Evolutionary conservation across 208 protist genomes (phyloP).

Genomic region (Crithidia brevicula): DNA sequence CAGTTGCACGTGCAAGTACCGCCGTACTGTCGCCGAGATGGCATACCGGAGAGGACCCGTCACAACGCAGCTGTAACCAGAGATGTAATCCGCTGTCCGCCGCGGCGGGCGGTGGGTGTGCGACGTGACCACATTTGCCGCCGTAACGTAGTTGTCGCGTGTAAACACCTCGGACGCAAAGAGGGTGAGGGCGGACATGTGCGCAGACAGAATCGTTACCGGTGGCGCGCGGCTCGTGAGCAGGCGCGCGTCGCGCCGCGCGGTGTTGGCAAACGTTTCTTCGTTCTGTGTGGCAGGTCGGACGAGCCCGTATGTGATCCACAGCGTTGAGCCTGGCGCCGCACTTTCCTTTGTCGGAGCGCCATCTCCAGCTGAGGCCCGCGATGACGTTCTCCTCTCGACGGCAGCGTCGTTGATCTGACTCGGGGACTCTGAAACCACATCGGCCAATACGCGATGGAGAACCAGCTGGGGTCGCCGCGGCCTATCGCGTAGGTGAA

Average conservation of each 20-base stretch:
- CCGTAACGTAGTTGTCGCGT: constrained; percentile 41
- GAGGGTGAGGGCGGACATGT: constrained; percentile 18
- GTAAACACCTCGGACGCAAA: constrained; percentile 50
- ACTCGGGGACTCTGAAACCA: not conserved
- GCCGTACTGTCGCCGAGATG: constrained; percentile 55
- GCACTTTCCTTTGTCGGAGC: not conserved
- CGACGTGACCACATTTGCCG: constrained; percentile 50
- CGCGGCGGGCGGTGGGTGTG: constrained; percentile 3
- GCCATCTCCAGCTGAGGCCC: too few relatives aligned
- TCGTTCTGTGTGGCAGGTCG: constrained; percentile 54
- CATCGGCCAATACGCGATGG: constrained; percentile 3
- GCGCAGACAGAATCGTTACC: constrained; percentile 28
- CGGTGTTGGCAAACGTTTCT: constrained; percentile 38
- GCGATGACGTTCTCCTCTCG: too few relatives aligned
- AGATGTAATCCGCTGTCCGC: constrained; percentile 45
- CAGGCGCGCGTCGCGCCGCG: constrained; percentile 21
- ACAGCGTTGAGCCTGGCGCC: constrained; percentile 4
- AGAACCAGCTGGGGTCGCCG: constrained; percentile 53
- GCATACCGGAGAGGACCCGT: constrained; percentile 64
- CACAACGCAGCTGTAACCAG: constrained; percentile 53
- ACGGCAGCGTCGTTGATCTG: not conserved
- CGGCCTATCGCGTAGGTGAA: constrained; percentile 34
- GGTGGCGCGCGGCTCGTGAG: constrained; percentile 17
- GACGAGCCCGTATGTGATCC: constrained; percentile 47
- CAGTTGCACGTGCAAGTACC: constrained; percentile 58